phyloP scores from a whole-genome alignment of 495 filamentous ascomycete species.

The Penicillium lividum region DNA sequence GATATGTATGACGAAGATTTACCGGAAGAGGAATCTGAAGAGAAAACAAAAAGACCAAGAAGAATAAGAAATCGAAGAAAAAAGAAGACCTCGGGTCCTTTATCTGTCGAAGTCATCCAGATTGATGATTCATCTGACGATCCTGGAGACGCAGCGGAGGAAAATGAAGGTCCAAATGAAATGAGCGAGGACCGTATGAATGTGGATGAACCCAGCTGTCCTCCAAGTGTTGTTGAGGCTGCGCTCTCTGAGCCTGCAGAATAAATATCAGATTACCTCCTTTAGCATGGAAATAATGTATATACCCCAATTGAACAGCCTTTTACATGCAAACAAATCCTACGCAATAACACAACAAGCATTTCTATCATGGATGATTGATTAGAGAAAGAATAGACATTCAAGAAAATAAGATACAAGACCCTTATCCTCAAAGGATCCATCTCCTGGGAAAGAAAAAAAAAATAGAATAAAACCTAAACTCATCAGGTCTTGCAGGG shows the following conservation, averaged over 20 bases:
- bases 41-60: not conserved
- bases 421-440: constrained; percentile 10
- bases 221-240: not conserved
- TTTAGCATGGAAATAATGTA: not conserved
- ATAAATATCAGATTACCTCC: not conserved
- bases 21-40: not conserved
- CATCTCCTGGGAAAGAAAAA: constrained; percentile 9
- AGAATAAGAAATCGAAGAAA: not conserved
- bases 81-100: not conserved
- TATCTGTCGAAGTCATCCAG: not conserved
- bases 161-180: not conserved
- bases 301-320: not conserved
- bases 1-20: not conserved
- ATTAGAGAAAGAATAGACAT: constrained; percentile 26
- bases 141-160: not conserved
- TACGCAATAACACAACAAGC: not conserved
- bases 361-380: constrained; percentile 26
- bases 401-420: constrained; percentile 16
- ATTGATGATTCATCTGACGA: constrained; percentile 6
- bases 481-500: constrained; percentile 10
- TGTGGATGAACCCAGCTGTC: not conserved
- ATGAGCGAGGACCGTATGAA: not conserved
- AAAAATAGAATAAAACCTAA: constrained; percentile 15
- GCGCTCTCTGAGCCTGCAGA: not conserved
- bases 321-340: constrained; percentile 2